Base-by-base conservation (phyloP, 2,329 filamentous ascomycete genomes). In the Beauveria pseudobassiana region DNA sequence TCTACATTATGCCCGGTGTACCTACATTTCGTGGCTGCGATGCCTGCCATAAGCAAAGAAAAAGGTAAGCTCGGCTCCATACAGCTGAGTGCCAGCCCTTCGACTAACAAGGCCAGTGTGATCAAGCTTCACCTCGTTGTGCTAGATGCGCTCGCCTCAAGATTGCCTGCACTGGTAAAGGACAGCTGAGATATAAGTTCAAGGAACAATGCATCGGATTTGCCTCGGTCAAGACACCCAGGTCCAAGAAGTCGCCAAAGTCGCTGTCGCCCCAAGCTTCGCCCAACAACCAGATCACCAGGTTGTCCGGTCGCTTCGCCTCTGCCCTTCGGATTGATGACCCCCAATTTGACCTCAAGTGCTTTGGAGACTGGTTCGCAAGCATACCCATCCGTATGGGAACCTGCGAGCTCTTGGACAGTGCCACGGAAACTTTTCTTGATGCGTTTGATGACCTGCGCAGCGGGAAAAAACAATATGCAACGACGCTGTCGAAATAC, bases 41-140 rank as follows among this genome's bases (percentile, higher is more conserved):
- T 61, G 78, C 73, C 16, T 82, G 80, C 65, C 76, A 79, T 40
- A 78, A 75, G 64, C 77, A 80, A 64, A 82, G 75, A 82, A 82
- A 69, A 82, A 82, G 76, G 80, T 79, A 68, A 16, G 68, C 61
- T 24, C 34, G 5, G 28, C 22, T 16, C 12, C 14, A 12, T 18
- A 4, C 12, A 45, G 28, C n/a, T 7, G 22, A 22, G 2, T 7
- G n/a, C 6, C 34, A 22, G n/a, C 28, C 14, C 38, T 6, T 9
- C n/a, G 14, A 49, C 45, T 54, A 52, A 62, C 20, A 48, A 20
- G 38, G 26, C 34, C 58, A 82, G 80, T 82, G 80, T 61, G 78
- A 82, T 61, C 74, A 79, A 64, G 72, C 66, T 49, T 72, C 72
- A 52, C 78, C 78, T 0, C 63, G 72, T 4, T 82, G 80, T 58